A percentile compares a stretch with the other conserved stretches of the same genome.
Conservation (phyloP, 371 early-diverging fungal genomes). For the Mortierella sp. region DNA sequence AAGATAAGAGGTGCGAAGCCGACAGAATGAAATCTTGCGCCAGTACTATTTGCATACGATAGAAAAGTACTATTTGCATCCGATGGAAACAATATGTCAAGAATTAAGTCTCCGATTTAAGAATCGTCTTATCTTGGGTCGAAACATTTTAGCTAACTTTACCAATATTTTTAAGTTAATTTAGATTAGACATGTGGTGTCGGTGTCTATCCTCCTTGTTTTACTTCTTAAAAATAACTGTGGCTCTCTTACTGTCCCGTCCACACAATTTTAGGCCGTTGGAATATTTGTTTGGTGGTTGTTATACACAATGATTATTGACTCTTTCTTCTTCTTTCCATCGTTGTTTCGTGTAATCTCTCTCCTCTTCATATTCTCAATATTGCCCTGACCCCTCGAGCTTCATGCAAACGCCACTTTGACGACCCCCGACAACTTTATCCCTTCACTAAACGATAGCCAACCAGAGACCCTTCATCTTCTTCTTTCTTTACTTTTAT, state of each 20-base stretch:
- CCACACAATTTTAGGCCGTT: background rate
- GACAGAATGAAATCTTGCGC: no score
- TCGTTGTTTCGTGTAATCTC: background rate
- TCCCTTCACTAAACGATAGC: slow-evolving; percentile 10
- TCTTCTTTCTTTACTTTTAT: background rate
- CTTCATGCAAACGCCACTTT: background rate
- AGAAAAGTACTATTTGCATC: no score
- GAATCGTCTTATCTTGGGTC: background rate
- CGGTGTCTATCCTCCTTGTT: background rate
- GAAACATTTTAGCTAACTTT: background rate
- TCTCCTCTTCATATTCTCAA: background rate
- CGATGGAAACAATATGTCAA: background rate
- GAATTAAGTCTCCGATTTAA: no score
- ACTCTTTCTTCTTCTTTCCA: background rate
- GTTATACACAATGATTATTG: background rate
- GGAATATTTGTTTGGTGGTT: background rate
- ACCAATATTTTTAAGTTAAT: background rate
- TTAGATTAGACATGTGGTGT: no score
- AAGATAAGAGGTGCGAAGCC: no score
- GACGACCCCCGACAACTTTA: background rate
- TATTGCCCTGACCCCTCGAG: background rate
- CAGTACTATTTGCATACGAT: no score
- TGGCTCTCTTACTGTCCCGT: background rate
- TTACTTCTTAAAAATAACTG: background rate
- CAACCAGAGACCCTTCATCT: no score